Evolutionary conservation across 345 rosid species (phyloP).

Genomic region (Cardamine resedifolia): DNA sequence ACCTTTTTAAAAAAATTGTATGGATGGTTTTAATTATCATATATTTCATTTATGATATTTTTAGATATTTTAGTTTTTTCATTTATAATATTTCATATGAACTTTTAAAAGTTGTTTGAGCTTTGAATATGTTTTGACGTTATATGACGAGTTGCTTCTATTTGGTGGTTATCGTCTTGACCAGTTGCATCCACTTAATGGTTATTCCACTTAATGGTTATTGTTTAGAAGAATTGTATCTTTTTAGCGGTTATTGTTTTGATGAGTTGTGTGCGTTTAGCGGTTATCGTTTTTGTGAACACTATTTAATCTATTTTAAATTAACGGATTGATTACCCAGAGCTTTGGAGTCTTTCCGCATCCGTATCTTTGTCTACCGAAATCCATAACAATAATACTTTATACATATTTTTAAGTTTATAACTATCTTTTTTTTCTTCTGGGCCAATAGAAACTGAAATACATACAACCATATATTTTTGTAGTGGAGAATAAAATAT

Average conservation of each 20-base stretch:
- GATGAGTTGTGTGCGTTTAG: too few relatives aligned
- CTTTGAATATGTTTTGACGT: too few relatives aligned
- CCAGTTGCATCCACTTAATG: background rate
- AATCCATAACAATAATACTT: background rate
- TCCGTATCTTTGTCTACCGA: background rate
- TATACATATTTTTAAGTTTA: background rate
- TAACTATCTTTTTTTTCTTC: background rate
- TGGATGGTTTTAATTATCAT: background rate
- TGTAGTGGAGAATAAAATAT: background rate
- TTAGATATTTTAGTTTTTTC: background rate
- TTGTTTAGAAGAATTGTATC: background rate
- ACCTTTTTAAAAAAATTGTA: background rate
- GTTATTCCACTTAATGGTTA: background rate
- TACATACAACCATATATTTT: background rate
- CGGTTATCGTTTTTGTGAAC: too few relatives aligned
- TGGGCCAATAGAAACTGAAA: background rate
- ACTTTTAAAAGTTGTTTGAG: too few relatives aligned
- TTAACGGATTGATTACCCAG: background rate
- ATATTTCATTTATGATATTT: background rate
- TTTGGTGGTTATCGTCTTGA: too few relatives aligned
- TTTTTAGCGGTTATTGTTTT: background rate
- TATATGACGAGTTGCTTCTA: background rate
- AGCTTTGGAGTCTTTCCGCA: background rate
- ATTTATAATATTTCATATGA: background rate
- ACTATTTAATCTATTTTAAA: too few relatives aligned